phyloP scores from a whole-genome alignment of 2,329 filamentous ascomycete species.

The Microdochium nivale region DNA sequence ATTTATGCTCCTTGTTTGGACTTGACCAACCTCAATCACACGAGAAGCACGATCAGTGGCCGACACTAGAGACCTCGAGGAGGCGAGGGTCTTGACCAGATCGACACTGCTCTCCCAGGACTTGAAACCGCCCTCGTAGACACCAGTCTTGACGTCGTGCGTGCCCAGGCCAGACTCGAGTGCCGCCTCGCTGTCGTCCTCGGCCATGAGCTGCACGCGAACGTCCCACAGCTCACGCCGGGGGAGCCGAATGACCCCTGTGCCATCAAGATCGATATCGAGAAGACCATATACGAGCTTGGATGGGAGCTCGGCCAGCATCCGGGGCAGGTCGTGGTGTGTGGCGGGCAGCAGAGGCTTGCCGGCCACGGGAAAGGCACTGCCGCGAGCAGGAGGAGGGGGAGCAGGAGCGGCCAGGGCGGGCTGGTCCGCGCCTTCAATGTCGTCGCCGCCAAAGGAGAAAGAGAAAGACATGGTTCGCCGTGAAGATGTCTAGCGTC shows the following conservation, averaged over 20 bases:
- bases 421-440: slow-evolving; percentile 37
- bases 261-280: slow-evolving; percentile 50
- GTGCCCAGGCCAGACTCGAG: slow-evolving; percentile 44
- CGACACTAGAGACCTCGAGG: background rate
- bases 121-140: slow-evolving; percentile 85
- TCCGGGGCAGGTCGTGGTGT: slow-evolving; percentile 38
- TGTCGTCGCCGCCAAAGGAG: slow-evolving; percentile 55
- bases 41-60: background rate
- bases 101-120: slow-evolving; percentile 84
- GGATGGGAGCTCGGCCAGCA: slow-evolving; percentile 57
- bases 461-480: slow-evolving; percentile 45
- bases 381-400: slow-evolving; percentile 19
- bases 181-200: slow-evolving; percentile 40
- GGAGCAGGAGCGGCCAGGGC: slow-evolving; percentile 9
- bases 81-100: slow-evolving; percentile 58
- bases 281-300: slow-evolving; percentile 64
- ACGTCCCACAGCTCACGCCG: slow-evolving; percentile 77
- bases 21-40: slow-evolving; percentile 1
- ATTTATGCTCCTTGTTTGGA: background rate
- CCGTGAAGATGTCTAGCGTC: background rate
- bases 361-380: slow-evolving; percentile 54
- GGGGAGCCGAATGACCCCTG: slow-evolving; percentile 46
- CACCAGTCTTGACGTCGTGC: slow-evolving; percentile 70
- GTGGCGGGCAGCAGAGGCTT: slow-evolving; percentile 49
- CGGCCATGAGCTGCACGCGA: slow-evolving; percentile 71